Evolutionary conservation across 2,329 filamentous ascomycete species (phyloP).

Genomic region (Aspergillus pseudonomiae): DNA sequence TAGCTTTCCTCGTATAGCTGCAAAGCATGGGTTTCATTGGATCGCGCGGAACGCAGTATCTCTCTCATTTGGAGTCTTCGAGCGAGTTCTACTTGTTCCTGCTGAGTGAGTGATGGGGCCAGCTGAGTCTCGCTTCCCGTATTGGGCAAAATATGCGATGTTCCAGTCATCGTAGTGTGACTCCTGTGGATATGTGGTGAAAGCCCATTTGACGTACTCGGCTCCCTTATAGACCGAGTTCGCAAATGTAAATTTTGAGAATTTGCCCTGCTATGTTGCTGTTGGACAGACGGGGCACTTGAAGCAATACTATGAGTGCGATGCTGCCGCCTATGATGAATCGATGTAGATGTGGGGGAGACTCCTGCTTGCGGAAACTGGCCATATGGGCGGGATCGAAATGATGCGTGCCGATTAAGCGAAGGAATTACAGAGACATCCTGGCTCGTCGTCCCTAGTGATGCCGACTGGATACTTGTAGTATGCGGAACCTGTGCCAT

Average conservation of each 20-base stretch:
- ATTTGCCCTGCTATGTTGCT: conserved; percentile 5
- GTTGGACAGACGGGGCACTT: background rate
- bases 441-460: background rate
- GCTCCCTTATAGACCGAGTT: conserved; percentile 7
- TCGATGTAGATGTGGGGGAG: background rate
- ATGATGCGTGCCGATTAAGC: background rate
- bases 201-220: background rate
- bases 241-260: conserved; percentile 13
- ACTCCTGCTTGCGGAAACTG: conserved; percentile 12
- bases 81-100: conserved; percentile 13
- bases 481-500: background rate
- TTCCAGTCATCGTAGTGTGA: background rate
- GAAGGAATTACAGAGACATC: background rate
- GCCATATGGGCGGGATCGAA: conserved; percentile 10
- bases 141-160: background rate
- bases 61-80: conserved; percentile 15
- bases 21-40: conserved; percentile 14
- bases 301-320: conserved; percentile 13
- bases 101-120: background rate
- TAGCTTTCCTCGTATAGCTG: conserved; percentile 14
- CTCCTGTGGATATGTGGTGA: background rate
- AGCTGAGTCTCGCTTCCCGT: background rate
- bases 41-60: conserved; percentile 14
- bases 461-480: background rate
- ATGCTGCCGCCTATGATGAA: conserved; percentile 17